Base-by-base conservation (phyloP, 108 stramenopile species). In the Pseudonitzschia pungens region DNA sequence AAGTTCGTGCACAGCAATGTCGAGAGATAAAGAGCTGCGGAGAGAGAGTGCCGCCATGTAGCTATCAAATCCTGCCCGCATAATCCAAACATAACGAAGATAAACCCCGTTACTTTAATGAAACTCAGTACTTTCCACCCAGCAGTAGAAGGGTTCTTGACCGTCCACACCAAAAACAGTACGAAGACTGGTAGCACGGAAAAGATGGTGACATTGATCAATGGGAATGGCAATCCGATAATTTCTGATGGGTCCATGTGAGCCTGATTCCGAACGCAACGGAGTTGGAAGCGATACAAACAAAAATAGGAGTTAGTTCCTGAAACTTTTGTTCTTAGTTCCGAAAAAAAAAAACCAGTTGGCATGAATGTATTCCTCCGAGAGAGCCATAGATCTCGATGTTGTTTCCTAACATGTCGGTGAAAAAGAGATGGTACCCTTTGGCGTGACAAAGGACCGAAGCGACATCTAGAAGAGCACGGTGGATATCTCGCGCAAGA, bases 171-270 rank as follows among this genome's bases (percentile, higher is more conserved):
- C 12, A 63, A 8, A 29, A 73, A n/a, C 7, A 69, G 51, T 18
- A 64, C 51, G 7, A 79, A 48, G 15, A 79, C 68, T 12, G 78
- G 78, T 18, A 69, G 10, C 31, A 62, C 41, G 0, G 69, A 32
- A 40, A 73, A 79, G 8, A 59, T 24, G 33, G 72, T 43, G 14
- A 65, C 31, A 22, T 70, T 32, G 21, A 20, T 32, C 26, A 79
- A 29, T 14, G 64, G 43, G 24, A 69, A 73, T 4, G 78, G 78
- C 24, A 53, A 52, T 10, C 66, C 69, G 14, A 54, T 36, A 54
- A 79, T 79, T 55, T 79, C 78, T 21, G 58, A 62, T 10, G 78
- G 78, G 41, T 79, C 78, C 78, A 79, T 69, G 40, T 65, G 50
- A 41, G 24, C 45, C 75, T 76, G 50, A 56, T 57, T 18, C 48